Evolutionary conservation across 805 yeast genomes (phyloP).

Genomic region (Schwanniomyces vanrijiae): DNA sequence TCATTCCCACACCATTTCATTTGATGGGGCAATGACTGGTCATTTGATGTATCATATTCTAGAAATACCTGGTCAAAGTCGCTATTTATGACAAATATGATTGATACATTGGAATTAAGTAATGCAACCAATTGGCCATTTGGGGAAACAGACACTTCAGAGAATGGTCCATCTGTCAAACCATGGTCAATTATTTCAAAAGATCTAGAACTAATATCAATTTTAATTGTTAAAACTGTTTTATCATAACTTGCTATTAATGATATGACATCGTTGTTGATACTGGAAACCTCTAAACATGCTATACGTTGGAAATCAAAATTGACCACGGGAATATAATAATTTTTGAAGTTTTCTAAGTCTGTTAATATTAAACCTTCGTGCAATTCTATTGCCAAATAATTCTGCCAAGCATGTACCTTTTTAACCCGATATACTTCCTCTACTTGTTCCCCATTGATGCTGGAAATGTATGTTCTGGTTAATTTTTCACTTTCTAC

Average conservation of each 20-base stretch:
- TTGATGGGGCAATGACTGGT: slow-evolving; percentile 40
- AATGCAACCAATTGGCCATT: slow-evolving; percentile 57
- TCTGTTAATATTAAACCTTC: slow-evolving; percentile 34
- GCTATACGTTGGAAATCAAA: slow-evolving; percentile 20
- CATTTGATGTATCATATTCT: slow-evolving; percentile 44
- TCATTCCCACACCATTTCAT: slow-evolving; percentile 86
- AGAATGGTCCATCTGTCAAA: slow-evolving; percentile 51
- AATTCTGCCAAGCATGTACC: slow-evolving; percentile 36
- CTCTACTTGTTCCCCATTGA: slow-evolving; percentile 32
- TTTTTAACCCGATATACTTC: slow-evolving; percentile 25
- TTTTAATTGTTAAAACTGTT: slow-evolving; percentile 25
- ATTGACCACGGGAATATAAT: slow-evolving; percentile 32
- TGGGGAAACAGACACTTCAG: slow-evolving; percentile 47
- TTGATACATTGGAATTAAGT: slow-evolving; percentile 34
- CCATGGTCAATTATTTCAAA: slow-evolving; percentile 35
- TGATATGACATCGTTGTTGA: slow-evolving; percentile 13
- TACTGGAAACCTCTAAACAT: slow-evolving; percentile 12
- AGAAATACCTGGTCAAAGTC: slow-evolving; percentile 45
- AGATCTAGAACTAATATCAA: slow-evolving; percentile 20
- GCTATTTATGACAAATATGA: slow-evolving; percentile 50
- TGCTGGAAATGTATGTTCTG: slow-evolving; percentile 23
- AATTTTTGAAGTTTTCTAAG: slow-evolving; percentile 40
- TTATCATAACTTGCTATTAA: slow-evolving; percentile 24
- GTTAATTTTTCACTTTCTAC: slow-evolving; percentile 11
- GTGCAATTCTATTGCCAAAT: slow-evolving; percentile 43